Evolutionary conservation across 108 stramenopile species (phyloP).

Genomic region (Craspedostauros australis): DNA sequence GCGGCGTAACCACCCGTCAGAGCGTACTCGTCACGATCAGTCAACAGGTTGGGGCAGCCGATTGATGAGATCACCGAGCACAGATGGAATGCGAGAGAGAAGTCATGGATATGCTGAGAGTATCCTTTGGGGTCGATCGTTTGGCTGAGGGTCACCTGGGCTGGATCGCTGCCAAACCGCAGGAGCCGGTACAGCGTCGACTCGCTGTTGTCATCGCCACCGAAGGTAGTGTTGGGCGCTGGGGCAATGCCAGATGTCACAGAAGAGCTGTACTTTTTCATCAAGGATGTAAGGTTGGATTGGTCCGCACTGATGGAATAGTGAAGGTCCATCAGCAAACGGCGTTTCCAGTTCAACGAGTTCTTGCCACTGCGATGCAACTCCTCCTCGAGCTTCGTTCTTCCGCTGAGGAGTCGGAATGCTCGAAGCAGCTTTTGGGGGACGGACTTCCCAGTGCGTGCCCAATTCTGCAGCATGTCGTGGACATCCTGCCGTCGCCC

Average conservation of each 20-base stretch:
- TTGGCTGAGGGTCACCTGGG: constrained; percentile 1
- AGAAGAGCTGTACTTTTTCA: constrained; percentile 45
- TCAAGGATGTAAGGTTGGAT: constrained; percentile 24
- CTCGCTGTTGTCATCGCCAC: constrained; percentile 4
- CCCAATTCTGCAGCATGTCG: constrained; percentile 36
- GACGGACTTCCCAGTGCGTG: constrained; percentile 31
- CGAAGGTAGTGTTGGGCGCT: background rate
- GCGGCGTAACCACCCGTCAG: constrained; percentile 49
- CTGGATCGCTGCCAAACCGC: constrained; percentile 11
- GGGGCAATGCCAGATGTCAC: constrained; percentile 46
- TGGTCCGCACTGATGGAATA: constrained; percentile 14
- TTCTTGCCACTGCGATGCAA: constrained; percentile 30
- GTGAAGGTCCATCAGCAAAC: constrained; percentile 53
- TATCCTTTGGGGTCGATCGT: constrained; percentile 22
- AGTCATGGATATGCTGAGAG: constrained; percentile 11
- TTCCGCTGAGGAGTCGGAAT: constrained; percentile 46
- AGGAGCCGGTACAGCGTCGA: constrained; percentile 53
- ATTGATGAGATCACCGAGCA: constrained; percentile 47
- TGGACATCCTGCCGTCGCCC: constrained; percentile 21
- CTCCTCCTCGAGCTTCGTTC: constrained; percentile 41
- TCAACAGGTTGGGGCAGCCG: constrained; percentile 21
- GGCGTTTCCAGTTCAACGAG: constrained; percentile 64
- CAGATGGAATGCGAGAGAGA: constrained; percentile 36
- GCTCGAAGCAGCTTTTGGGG: constrained; percentile 37
- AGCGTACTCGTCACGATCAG: constrained; percentile 31